These are phyloP conservation scores for Pseudohyphozyma bogoriensis DNA, from an alignment of 768 basidiomycete genomes.

Conservation along the genomic window DNA sequence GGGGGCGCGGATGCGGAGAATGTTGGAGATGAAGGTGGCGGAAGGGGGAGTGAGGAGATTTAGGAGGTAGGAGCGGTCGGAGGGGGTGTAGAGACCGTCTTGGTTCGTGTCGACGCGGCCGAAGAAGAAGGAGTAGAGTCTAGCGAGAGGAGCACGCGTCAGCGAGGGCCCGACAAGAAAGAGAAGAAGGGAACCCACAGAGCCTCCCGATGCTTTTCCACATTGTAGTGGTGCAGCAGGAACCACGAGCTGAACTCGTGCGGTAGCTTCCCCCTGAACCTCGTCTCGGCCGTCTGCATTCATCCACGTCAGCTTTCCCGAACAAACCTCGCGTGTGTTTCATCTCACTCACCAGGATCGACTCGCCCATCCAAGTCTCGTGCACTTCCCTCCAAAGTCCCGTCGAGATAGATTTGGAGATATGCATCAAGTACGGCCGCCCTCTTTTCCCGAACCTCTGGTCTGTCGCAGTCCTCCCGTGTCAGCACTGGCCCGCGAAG, in stretches of 20 bases:
- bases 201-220: slow-evolving; percentile 31
- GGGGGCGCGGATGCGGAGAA: neutral
- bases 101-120: slow-evolving; percentile 2
- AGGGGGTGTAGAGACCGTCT: slow-evolving; percentile 7
- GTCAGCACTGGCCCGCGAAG: too few species aligned
- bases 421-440: slow-evolving; percentile 43
- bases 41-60: neutral
- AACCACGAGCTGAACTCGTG: slow-evolving; percentile 16
- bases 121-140: slow-evolving; percentile 25
- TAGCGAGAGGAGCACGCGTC: neutral
- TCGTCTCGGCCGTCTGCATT: slow-evolving; percentile 38
- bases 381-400: slow-evolving; percentile 39
- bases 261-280: slow-evolving; percentile 12
- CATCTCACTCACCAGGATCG: slow-evolving; percentile 38
- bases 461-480: slow-evolving; percentile 28
- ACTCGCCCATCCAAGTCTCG: slow-evolving; percentile 35
- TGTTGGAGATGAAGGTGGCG: accelerated
- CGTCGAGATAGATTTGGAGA: slow-evolving; percentile 39
- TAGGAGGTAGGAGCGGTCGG: slow-evolving; percentile 19
- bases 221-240: slow-evolving; percentile 19
- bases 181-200: neutral
- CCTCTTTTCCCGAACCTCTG: slow-evolving; percentile 40
- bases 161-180: too few species aligned
- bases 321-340: slow-evolving; percentile 38
- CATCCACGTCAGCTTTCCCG: slow-evolving; percentile 42